Conservation (phyloP, 768 basidiomycete species). For the Nidularia sp. region DNA sequence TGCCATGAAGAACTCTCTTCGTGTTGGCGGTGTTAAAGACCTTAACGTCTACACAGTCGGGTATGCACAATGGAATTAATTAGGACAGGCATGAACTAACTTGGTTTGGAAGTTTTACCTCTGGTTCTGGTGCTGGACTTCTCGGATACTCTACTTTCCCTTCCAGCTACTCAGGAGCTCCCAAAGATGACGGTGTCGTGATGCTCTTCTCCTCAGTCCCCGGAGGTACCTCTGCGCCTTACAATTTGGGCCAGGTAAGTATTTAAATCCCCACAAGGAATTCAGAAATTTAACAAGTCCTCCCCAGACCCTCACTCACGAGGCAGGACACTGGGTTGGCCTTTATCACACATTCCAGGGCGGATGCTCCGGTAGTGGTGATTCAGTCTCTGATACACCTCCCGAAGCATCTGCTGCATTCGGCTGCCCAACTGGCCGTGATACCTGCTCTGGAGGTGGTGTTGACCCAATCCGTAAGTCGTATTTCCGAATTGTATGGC, state of each 20-base stretch:
- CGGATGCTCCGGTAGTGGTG: conserved; percentile 35
- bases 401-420: conserved; percentile 37
- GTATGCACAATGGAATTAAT: conserved; percentile 15
- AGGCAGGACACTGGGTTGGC: conserved; percentile 60
- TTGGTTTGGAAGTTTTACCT: conserved; percentile 19
- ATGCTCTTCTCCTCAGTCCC: conserved; percentile 38
- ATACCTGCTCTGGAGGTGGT: conserved; percentile 34
- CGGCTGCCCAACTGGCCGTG: conserved; percentile 34
- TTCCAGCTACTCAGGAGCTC: conserved; percentile 27
- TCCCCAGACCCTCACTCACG: conserved; percentile 43
- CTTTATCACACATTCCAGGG: conserved; percentile 60
- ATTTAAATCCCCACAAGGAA: neutral
- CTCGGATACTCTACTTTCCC: conserved; percentile 57
- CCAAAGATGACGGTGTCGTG: conserved; percentile 46
- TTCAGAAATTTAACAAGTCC: too few species aligned
- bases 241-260: conserved; percentile 36
- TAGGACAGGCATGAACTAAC: neutral
- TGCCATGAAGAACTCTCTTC: conserved; percentile 43
- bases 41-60: conserved; percentile 53
- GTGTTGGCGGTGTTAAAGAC: conserved; percentile 30
- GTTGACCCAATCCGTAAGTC: conserved; percentile 39
- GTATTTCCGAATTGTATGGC: neutral
- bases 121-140: conserved; percentile 34
- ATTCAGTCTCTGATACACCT: conserved; percentile 42
- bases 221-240: conserved; percentile 35